phyloP scores from a whole-genome alignment of 345 rosid genomes.

The Murraya paniculata region DNA sequence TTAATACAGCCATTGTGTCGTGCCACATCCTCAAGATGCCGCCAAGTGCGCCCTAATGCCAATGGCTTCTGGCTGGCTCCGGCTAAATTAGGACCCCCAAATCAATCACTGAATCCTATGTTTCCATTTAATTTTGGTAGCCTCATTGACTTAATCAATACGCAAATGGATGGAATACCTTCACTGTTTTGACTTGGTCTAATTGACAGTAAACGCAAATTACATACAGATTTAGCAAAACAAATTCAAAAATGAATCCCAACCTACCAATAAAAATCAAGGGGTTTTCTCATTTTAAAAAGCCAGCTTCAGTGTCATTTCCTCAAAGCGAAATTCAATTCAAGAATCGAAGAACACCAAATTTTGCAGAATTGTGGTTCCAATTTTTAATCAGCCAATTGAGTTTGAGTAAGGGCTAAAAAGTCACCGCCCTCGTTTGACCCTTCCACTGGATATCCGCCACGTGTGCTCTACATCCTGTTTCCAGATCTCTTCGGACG shows the following conservation, averaged over 20 bases:
- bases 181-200: neutral
- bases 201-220: neutral
- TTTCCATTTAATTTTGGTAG: neutral
- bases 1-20: no score
- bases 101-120: neutral
- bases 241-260: no score
- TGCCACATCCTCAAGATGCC: neutral
- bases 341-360: no score
- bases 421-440: no score
- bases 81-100: no score
- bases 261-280: neutral
- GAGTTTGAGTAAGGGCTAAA: no score
- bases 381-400: no score
- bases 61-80: no score
- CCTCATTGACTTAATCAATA: neutral
- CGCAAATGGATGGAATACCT: neutral
- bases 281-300: no score
- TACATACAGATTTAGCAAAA: neutral
- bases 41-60: neutral
- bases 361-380: no score
- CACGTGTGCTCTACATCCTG: neutral
- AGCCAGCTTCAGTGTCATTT: no score
- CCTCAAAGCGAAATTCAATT: no score
- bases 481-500: neutral
- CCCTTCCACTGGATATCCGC: neutral